Percentiles rank a stretch among this genome's conserved stretches.
phyloP scores from a whole-genome alignment of 2,329 filamentous ascomycete genomes.

The Fusarium ramigenum region DNA sequence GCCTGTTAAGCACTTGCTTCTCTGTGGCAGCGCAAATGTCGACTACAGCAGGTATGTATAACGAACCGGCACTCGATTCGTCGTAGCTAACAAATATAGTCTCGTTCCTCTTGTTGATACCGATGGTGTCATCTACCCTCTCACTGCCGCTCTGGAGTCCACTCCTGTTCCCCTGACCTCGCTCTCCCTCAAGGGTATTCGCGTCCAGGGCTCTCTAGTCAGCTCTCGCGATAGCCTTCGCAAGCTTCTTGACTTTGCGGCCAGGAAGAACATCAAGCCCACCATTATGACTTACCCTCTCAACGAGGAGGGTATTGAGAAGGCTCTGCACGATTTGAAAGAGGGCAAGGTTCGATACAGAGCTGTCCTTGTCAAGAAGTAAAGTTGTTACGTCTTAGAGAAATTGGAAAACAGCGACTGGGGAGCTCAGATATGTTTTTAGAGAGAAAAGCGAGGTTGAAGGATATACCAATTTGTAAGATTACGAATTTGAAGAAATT shows the following conservation, averaged over 20 bases:
- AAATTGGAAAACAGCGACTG: not conserved
- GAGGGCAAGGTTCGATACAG: constrained; percentile 46
- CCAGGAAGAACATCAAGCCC: constrained; percentile 41
- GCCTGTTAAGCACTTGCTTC: constrained; percentile 32
- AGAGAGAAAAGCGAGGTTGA: not conserved
- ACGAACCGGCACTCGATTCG: fast-evolving
- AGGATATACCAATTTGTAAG: not conserved
- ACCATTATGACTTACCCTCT: constrained; percentile 43
- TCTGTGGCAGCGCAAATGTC: constrained; percentile 28
- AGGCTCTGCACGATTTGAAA: constrained; percentile 48
- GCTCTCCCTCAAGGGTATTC: constrained; percentile 29
- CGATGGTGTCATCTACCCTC: constrained; percentile 25
- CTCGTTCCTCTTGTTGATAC: constrained; percentile 24
- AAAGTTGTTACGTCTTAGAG: not conserved
- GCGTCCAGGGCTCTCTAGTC: constrained; percentile 19
- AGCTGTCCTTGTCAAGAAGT: constrained; percentile 42
- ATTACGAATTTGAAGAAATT: not conserved
- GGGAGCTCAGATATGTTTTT: not conserved
- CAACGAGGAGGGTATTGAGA: constrained; percentile 45
- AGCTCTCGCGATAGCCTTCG: constrained; percentile 16
- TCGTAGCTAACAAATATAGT: not conserved
- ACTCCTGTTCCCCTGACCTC: constrained; percentile 22
- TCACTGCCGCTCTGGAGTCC: constrained; percentile 20
- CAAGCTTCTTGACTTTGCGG: constrained; percentile 44
- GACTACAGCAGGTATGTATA: constrained; percentile 23